Evolutionary conservation across 129 eudicot genomes (phyloP).

Genomic region (Helianthus tuberosus): DNA sequence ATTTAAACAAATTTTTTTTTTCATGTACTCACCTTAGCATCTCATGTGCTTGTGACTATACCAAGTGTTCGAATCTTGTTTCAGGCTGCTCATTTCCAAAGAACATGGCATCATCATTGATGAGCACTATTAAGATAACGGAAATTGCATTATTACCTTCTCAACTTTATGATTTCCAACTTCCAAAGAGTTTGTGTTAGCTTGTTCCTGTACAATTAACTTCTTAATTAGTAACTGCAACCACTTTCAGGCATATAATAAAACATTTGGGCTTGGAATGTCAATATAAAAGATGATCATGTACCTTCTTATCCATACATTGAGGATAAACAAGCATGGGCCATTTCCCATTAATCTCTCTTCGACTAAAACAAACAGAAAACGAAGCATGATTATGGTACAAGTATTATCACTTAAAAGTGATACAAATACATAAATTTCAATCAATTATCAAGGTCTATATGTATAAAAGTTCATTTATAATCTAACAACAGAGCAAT

Average conservation of each 20-base stretch:
- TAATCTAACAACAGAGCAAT: background rate
- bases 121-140: conserved; percentile 18
- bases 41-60: no score
- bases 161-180: conserved; percentile 39
- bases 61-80: no score
- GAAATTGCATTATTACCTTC: conserved; percentile 50
- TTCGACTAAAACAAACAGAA: conserved; percentile 39
- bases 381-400: conserved; percentile 15
- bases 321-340: conserved; percentile 51
- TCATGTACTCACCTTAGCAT: no score
- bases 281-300: background rate
- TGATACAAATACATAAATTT: background rate
- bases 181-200: conserved; percentile 32
- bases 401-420: conserved; percentile 6
- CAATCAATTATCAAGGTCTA: background rate
- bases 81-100: background rate
- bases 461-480: conserved; percentile 1
- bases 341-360: conserved; percentile 29
- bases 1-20: no score
- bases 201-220: conserved; percentile 44
- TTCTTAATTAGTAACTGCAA: conserved; percentile 25
- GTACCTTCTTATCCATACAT: conserved; percentile 46
- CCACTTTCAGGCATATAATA: conserved; percentile 21
- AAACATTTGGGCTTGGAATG: background rate
- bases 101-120: conserved; percentile 31